A percentile compares a stretch with the other conserved stretches of the same genome.
Conservation (phyloP, 2,329 filamentous ascomycete genomes). For the Xylariaceae sp. region DNA sequence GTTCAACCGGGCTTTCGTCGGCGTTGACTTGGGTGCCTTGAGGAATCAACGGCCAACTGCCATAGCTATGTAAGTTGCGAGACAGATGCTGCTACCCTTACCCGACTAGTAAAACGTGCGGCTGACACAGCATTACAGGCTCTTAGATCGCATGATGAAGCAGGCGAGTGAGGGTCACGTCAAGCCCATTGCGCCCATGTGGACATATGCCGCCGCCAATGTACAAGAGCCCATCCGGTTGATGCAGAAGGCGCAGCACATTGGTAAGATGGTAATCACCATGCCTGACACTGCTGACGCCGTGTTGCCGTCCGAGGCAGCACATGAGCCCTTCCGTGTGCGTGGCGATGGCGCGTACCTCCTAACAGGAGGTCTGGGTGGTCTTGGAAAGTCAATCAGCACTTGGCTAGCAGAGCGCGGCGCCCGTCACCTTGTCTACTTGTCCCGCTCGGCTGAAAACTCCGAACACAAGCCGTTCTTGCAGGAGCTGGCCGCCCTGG, state of each 20-base stretch:
- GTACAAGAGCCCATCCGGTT: too few species aligned
- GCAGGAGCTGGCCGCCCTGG: slow-evolving; percentile 1
- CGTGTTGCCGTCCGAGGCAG: not conserved
- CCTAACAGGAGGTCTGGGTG: not conserved
- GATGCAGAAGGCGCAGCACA: too few species aligned
- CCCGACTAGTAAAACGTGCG: not conserved
- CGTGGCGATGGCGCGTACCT: not conserved
- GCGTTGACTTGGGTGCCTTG: slow-evolving; percentile 32
- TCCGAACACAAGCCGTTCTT: too few species aligned
- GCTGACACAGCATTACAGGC: too few species aligned
- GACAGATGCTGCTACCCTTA: not conserved
- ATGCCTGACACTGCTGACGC: too few species aligned
- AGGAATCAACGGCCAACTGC: not conserved
- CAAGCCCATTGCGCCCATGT: too few species aligned
- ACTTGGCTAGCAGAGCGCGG: not conserved
- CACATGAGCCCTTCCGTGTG: not conserved
- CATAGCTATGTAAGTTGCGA: not conserved
- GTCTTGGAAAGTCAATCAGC: not conserved
- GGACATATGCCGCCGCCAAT: too few species aligned
- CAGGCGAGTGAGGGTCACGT: too few species aligned
- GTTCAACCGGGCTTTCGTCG: slow-evolving; percentile 33
- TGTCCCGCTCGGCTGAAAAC: not conserved
- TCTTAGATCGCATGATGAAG: too few species aligned
- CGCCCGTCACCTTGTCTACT: not conserved
- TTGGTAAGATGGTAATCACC: too few species aligned